Conservation (phyloP, 1,284 basidiomycete species). For the Marasmius tenuissimus region DNA sequence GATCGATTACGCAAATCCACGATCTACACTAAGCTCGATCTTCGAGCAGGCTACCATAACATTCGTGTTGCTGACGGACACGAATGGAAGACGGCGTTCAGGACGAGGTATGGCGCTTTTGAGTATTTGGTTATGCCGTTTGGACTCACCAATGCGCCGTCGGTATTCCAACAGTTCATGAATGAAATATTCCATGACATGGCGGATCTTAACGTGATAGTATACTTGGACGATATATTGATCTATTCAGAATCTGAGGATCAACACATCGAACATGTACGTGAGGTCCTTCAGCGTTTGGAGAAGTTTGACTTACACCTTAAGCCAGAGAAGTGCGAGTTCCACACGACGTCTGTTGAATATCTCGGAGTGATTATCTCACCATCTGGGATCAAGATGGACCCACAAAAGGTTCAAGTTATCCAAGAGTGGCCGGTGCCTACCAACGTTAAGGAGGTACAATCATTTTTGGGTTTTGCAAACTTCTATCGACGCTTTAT, state of each 20-base stretch:
- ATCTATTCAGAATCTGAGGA: slow-evolving; percentile 17
- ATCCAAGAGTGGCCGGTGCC: slow-evolving; percentile 8
- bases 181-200: slow-evolving; percentile 9
- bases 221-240: slow-evolving; percentile 35
- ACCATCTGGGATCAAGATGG: neutral
- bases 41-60: neutral
- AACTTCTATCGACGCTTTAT: slow-evolving; percentile 23
- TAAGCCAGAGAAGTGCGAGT: slow-evolving; percentile 39
- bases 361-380: neutral
- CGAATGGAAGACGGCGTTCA: neutral
- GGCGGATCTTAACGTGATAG: slow-evolving; percentile 29
- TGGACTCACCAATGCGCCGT: neutral
- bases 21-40: neutral
- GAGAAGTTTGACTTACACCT: slow-evolving; percentile 27
- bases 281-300: slow-evolving; percentile 33
- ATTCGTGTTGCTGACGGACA: neutral
- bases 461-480: slow-evolving; percentile 7
- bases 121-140: neutral
- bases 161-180: slow-evolving; percentile 28
- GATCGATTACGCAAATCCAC: neutral
- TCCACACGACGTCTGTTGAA: slow-evolving; percentile 16
- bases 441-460: slow-evolving; percentile 5
- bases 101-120: neutral
- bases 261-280: slow-evolving; percentile 18
- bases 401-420: slow-evolving; percentile 3